Evolutionary conservation across 2,329 filamentous ascomycete species (phyloP), one percentile per base, ranked within the genome.

Genomic region (Colletotrichum tropicale): DNA sequence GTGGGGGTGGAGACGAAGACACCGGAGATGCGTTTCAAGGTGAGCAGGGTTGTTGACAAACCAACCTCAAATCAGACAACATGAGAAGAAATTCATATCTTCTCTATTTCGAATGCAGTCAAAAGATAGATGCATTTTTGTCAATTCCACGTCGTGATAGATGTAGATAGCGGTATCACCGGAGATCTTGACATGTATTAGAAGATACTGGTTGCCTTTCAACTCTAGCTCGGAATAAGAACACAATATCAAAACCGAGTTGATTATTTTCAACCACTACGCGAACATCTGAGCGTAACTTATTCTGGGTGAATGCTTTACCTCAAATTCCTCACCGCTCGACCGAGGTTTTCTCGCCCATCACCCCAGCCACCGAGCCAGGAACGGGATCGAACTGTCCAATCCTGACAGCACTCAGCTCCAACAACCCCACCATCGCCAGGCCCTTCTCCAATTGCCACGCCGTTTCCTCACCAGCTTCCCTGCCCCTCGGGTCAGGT

Each of bases 391-490:
- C 30, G 5, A 21, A 21, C 30, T 52, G 67, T 64, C 32, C 64
- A 68, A 68, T 65, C 18, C 62, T 18, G 5, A 67, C 64, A 8
- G 21, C 38, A 68, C 70, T 34, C 58, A 68, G 28, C 55, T 34
- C 61, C 24, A 58, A 68, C 15, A 75, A 68, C 62, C 64, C 70
- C 73, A 62, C 61, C 28, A 38, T 16, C 28, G 43, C 69, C 68
- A 48, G 43, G 21, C 56, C 16, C 18, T 52, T 67, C 64, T 68
- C 73, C 58, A 73, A 68, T 65, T 36, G 21, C 56, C n/a, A 26
- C 28, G 18, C 55, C 12, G 61, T 21, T 32, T 18, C 24, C 36
- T 67, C 43, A 21, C 34, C 16, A 62, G 18, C 30, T 30, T 52
- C 70, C 70, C 62, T 64, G 62, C 16, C 9, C 12, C 6, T 73